phyloP scores from a whole-genome alignment of 129 eudicot species.

The Scalesia atractyloides region DNA sequence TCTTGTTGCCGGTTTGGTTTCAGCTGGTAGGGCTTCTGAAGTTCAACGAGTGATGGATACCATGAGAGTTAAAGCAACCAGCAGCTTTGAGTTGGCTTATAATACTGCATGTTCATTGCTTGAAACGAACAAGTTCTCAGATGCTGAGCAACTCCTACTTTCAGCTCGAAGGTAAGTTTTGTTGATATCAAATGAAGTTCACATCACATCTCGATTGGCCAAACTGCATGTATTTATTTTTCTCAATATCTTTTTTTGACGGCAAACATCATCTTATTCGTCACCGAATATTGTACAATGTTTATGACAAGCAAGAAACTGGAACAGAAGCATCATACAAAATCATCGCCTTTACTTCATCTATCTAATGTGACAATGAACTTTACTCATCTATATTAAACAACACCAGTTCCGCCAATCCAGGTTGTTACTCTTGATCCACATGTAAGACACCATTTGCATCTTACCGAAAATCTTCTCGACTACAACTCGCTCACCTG shows the following conservation, averaged over 20 bases:
- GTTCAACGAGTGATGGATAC: constrained; percentile 78
- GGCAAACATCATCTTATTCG: too few relatives aligned
- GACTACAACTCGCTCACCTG: too few relatives aligned
- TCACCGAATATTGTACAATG: too few relatives aligned
- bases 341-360: too few relatives aligned
- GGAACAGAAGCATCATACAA: too few relatives aligned
- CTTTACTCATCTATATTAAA: too few relatives aligned
- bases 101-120: constrained; percentile 84
- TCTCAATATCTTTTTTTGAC: not conserved
- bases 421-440: too few relatives aligned
- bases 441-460: too few relatives aligned
- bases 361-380: too few relatives aligned
- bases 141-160: constrained; percentile 90
- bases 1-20: constrained; percentile 84
- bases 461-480: too few relatives aligned
- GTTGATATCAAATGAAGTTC: not conserved
- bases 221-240: not conserved
- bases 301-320: too few relatives aligned
- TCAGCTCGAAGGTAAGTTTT: constrained; percentile 73
- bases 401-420: too few relatives aligned
- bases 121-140: constrained; percentile 61
- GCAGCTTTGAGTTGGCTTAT: constrained; percentile 87
- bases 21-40: constrained; percentile 84
- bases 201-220: constrained; percentile 18
- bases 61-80: constrained; percentile 74